Evolutionary conservation across 2,329 filamentous ascomycete genomes (phyloP).

Genomic region (Eutypa lata): DNA sequence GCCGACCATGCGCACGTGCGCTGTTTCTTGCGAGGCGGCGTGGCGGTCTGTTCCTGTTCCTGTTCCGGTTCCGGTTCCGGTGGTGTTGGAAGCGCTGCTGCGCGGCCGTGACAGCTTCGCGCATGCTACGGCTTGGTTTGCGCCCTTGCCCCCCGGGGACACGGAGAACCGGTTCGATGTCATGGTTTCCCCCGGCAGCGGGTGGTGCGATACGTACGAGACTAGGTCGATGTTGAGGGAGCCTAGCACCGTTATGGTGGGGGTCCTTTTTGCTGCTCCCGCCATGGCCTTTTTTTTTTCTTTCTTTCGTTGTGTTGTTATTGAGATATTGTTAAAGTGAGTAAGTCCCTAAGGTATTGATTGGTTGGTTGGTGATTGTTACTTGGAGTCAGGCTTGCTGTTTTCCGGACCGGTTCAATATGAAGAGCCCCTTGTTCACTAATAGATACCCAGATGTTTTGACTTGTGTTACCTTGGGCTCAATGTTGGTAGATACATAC

Average conservation of each 20-base stretch:
- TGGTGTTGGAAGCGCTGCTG: conserved; percentile 30
- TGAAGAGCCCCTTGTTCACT: too few species aligned
- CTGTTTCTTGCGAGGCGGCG: conserved; percentile 26
- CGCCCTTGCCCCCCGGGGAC: conserved; percentile 88
- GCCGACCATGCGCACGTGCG: conserved; percentile 66
- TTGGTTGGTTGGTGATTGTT: too few species aligned
- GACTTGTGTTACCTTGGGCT: too few species aligned
- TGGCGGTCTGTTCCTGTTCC: conserved; percentile 24
- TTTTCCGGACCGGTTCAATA: too few species aligned
- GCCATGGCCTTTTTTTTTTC: conserved; percentile 9
- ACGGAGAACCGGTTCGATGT: conserved; percentile 74
- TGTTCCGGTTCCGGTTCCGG: conserved; percentile 30
- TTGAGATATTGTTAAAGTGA: too few species aligned
- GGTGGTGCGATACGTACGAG: conserved; percentile 80
- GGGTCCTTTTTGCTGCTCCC: conserved; percentile 21
- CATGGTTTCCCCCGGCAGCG: conserved; percentile 81
- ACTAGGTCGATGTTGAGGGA: conserved; percentile 95
- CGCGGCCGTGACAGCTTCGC: conserved; percentile 70
- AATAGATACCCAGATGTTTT: too few species aligned
- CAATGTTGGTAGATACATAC: too few species aligned
- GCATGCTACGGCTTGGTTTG: conserved; percentile 90
- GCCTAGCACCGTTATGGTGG: conserved; percentile 76
- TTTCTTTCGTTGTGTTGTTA: too few species aligned
- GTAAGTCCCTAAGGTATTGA: too few species aligned
- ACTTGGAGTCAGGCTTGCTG: too few species aligned